Evolutionary conservation across 257 asterid species (phyloP).

Genomic region (Penstemon davidsonii): DNA sequence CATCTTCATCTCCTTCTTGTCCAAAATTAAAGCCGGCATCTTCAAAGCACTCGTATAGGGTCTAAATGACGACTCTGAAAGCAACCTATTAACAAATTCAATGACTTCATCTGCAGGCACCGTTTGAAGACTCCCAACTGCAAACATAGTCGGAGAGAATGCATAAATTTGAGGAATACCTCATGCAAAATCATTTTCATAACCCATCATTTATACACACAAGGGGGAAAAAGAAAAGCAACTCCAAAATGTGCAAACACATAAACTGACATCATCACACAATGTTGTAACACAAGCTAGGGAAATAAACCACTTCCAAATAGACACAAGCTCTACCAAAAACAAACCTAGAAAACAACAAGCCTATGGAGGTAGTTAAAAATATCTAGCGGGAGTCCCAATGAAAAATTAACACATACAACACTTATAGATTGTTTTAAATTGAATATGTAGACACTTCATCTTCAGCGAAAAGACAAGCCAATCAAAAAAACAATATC

Average conservation of each 20-base stretch:
- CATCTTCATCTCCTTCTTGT: slow-evolving; percentile 45
- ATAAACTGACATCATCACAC: background rate
- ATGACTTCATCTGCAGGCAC: slow-evolving; percentile 60
- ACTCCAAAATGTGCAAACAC: background rate
- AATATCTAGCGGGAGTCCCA: no score
- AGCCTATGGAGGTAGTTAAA: no score
- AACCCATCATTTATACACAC: slow-evolving; percentile 1
- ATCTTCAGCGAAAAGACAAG: no score
- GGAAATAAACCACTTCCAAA: slow-evolving; percentile 5
- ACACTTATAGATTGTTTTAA: no score
- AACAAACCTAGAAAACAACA: background rate
- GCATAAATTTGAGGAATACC: slow-evolving; percentile 12
- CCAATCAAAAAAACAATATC: no score
- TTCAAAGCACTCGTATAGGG: slow-evolving; percentile 58
- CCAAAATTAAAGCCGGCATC: slow-evolving; percentile 90
- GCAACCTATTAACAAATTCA: slow-evolving; percentile 51
- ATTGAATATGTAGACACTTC: no score
- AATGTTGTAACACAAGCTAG: background rate
- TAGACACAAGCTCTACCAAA: background rate
- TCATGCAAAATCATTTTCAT: slow-evolving; percentile 17
- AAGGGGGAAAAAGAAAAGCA: slow-evolving; percentile 8
- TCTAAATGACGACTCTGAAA: slow-evolving; percentile 55
- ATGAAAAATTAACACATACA: no score
- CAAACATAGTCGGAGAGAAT: slow-evolving; percentile 31
- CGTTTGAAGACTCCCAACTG: slow-evolving; percentile 61